Evolutionary conservation across 805 yeast species (phyloP).

Genomic region (Ogataea thermomethanolica): DNA sequence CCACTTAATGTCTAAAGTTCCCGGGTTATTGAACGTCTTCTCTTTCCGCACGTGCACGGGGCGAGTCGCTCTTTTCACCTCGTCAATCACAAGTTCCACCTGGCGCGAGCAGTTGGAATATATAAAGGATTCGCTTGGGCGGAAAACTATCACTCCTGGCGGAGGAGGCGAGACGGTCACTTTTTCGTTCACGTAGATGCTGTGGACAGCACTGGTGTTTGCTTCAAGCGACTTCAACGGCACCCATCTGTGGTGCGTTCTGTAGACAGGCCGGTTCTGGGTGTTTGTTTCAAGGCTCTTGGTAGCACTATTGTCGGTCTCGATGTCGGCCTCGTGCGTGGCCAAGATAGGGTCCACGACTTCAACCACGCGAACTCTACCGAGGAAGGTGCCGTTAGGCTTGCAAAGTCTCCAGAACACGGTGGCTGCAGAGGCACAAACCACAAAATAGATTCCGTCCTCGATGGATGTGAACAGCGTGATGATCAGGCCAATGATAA

Average conservation of each 20-base stretch:
- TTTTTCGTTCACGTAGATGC: constrained; percentile 46
- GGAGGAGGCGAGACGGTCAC: constrained; percentile 74
- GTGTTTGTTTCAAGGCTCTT: constrained; percentile 2
- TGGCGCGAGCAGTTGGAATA: constrained; percentile 80
- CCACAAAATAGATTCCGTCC: constrained; percentile 86
- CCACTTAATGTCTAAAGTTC: constrained; percentile 46
- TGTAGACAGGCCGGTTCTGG: constrained; percentile 5
- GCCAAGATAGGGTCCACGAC: constrained; percentile 58
- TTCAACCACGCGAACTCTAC: constrained; percentile 69
- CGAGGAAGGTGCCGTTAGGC: constrained; percentile 81
- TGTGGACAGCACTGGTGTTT: constrained; percentile 29
- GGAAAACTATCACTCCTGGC: constrained; percentile 83
- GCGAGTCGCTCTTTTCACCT: constrained; percentile 57
- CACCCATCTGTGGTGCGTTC: constrained; percentile 52
- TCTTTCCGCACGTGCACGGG: constrained; percentile 47
- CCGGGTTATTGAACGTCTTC: constrained; percentile 92
- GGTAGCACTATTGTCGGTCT: constrained; percentile 5
- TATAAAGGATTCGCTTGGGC: constrained; percentile 76
- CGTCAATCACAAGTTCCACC: constrained; percentile 64
- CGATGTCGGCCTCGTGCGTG: background rate
- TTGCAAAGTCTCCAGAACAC: constrained; percentile 71
- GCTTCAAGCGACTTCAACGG: constrained; percentile 44
- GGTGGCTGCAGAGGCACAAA: constrained; percentile 75
- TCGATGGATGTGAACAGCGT: constrained; percentile 80
- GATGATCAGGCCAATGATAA: constrained; percentile 66